Evolutionary conservation across 2,329 filamentous ascomycete genomes (phyloP).

Genomic region (Fusarium subglutinans): DNA sequence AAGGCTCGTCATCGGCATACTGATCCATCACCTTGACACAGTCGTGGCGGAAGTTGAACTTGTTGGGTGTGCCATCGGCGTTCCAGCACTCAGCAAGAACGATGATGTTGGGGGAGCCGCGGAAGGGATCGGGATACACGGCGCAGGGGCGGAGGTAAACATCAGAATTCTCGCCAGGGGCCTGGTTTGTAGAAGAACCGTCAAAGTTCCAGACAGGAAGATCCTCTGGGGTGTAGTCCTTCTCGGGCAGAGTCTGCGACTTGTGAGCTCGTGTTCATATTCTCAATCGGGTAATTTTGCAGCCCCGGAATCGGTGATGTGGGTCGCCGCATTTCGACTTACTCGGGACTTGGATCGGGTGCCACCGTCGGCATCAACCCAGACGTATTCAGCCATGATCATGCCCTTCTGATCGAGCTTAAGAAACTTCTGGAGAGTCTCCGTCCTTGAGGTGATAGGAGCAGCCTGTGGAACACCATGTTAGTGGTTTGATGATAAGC

Average conservation of each 20-base stretch:
- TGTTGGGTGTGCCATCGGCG: constrained; percentile 93
- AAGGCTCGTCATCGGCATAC: constrained; percentile 83
- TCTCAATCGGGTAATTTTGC: too few species aligned
- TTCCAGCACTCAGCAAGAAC: constrained; percentile 97
- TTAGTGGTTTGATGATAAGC: too few species aligned
- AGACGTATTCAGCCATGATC: constrained; percentile 96
- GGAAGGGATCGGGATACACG: constrained; percentile 92
- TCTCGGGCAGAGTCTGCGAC: constrained; percentile 59
- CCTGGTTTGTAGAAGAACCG: constrained; percentile 91
- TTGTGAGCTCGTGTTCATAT: too few species aligned
- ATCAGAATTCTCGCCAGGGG: constrained; percentile 94
- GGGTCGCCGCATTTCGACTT: constrained; percentile 53
- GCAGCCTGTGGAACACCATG: not conserved
- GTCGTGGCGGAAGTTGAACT: constrained; percentile 98
- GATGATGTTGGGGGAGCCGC: constrained; percentile 87
- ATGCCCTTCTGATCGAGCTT: constrained; percentile 87
- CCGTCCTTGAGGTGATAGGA: constrained; percentile 39
- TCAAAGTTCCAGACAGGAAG: constrained; percentile 67
- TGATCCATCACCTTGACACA: constrained; percentile 88
- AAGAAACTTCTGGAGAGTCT: constrained; percentile 84
- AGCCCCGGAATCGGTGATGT: too few species aligned
- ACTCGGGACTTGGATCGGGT: constrained; percentile 97
- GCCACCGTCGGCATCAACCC: constrained; percentile 86
- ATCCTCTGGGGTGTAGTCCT: constrained; percentile 61
- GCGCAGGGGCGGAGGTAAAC: constrained; percentile 94